A percentile compares a stretch with the other conserved stretches of the same genome.
Evolutionary conservation across 2,329 filamentous ascomycete genomes (phyloP).

Genomic region (Xylaria multiplex): DNA sequence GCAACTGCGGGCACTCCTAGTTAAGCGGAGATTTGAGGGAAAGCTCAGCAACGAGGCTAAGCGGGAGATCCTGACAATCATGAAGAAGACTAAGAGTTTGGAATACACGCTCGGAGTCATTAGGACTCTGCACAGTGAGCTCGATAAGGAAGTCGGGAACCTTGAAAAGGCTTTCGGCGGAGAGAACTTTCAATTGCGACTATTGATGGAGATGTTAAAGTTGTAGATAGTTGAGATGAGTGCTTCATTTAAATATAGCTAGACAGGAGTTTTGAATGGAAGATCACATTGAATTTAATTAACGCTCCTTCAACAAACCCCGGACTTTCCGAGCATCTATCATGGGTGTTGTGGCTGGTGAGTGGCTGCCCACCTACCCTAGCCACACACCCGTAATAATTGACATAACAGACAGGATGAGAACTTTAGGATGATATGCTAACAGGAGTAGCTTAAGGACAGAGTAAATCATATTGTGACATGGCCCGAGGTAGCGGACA

Average conservation of each 20-base stretch:
- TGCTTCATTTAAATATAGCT: neutral
- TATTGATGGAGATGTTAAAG: slow-evolving; percentile 24
- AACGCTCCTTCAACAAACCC: too few relatives aligned
- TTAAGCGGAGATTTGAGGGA: slow-evolving; percentile 15
- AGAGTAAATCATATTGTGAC: too few relatives aligned
- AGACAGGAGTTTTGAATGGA: too few relatives aligned
- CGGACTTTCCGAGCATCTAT: too few relatives aligned
- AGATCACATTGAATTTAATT: too few relatives aligned
- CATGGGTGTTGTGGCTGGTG: too few relatives aligned
- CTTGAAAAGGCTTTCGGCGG: slow-evolving; percentile 15
- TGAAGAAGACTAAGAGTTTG: slow-evolving; percentile 24
- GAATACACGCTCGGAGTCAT: slow-evolving; percentile 20
- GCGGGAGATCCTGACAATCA: slow-evolving; percentile 13
- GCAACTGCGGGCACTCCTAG: slow-evolving; percentile 19
- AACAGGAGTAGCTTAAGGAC: too few relatives aligned
- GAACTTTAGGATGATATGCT: too few relatives aligned
- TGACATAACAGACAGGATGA: too few relatives aligned
- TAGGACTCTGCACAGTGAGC: slow-evolving; percentile 14
- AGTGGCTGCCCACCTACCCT: too few relatives aligned
- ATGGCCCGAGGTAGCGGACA: too few relatives aligned
- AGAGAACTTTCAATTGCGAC: slow-evolving; percentile 22
- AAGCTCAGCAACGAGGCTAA: slow-evolving; percentile 15
- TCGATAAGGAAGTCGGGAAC: slow-evolving; percentile 19
- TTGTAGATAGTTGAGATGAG: slow-evolving; percentile 2
- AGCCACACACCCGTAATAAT: too few relatives aligned